phyloP scores from a whole-genome alignment of 75 land plant species.

The Azolla pinnata region DNA sequence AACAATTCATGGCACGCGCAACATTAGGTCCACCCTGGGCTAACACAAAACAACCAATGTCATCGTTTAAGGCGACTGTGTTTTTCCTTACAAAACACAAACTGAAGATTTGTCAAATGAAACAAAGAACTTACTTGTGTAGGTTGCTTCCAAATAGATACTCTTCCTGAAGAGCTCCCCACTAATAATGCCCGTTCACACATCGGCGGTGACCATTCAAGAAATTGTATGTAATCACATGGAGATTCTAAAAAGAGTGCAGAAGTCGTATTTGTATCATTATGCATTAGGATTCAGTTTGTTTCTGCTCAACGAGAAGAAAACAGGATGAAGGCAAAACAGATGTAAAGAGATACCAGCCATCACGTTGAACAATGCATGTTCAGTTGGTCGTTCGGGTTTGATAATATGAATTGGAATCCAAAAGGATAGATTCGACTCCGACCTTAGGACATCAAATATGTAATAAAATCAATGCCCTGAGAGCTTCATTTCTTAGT shows the following conservation, averaged over 20 bases:
- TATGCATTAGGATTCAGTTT: too few species aligned
- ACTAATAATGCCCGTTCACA: slow-evolving; percentile 84
- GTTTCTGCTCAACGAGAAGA: too few species aligned
- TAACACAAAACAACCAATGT: slow-evolving; percentile 1
- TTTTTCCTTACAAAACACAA: neutral
- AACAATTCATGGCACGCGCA: slow-evolving; percentile 72
- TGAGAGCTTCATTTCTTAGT: neutral
- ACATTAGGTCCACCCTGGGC: slow-evolving; percentile 79
- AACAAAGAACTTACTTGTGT: slow-evolving; percentile 43
- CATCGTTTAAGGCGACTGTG: neutral
- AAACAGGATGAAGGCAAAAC: neutral
- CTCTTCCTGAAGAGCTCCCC: slow-evolving; percentile 78
- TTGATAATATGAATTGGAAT: slow-evolving; percentile 89
- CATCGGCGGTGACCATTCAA: slow-evolving; percentile 93
- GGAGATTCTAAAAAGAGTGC: slow-evolving; percentile 63
- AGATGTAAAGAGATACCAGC: slow-evolving; percentile 48
- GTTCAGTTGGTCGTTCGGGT: slow-evolving; percentile 98
- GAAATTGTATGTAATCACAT: slow-evolving; percentile 81
- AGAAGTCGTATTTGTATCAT: too few species aligned
- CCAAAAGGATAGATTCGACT: slow-evolving; percentile 77
- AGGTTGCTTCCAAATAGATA: slow-evolving; percentile 94
- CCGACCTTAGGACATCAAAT: slow-evolving; percentile 39
- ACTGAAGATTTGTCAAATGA: neutral
- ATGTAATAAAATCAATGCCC: neutral
- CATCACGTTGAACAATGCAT: slow-evolving; percentile 81